Evolutionary conservation across 305 asterid genomes (phyloP).

Genomic region (Solanum chacoense): DNA sequence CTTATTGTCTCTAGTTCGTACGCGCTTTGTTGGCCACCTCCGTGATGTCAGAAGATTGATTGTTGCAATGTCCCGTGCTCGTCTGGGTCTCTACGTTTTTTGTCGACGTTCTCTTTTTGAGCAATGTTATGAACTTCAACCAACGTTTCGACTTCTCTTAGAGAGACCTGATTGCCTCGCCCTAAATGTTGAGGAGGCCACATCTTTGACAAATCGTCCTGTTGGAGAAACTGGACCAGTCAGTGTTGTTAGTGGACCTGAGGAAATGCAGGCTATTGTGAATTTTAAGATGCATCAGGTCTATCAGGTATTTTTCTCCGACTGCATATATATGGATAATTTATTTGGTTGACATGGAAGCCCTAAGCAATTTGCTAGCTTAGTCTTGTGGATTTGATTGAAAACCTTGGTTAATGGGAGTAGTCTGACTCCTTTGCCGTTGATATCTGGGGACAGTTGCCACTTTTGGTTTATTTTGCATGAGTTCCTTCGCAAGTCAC

Average conservation of each 20-base stretch:
- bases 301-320: conserved; percentile 44
- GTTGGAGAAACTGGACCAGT: conserved; percentile 59
- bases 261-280: conserved; percentile 79
- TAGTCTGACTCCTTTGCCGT: not conserved
- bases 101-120: conserved; percentile 90
- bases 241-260: conserved; percentile 52
- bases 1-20: conserved; percentile 80
- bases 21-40: conserved; percentile 96
- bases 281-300: conserved; percentile 64
- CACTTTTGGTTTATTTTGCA: not conserved
- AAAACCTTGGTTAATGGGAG: not conserved
- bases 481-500: not conserved
- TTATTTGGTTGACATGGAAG: not conserved
- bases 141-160: conserved; percentile 80
- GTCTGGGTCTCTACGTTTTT: conserved; percentile 86
- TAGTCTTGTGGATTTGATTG: not conserved
- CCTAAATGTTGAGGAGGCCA: conserved; percentile 55
- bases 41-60: conserved; percentile 97
- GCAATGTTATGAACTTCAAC: conserved; percentile 93
- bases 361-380: not conserved
- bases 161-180: conserved; percentile 74
- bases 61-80: conserved; percentile 99
- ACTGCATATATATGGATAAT: not conserved
- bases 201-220: conserved; percentile 57
- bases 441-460: not conserved